Conservation (phyloP, 495 filamentous ascomycete genomes). For the Aspergillus saccharolyticus region DNA sequence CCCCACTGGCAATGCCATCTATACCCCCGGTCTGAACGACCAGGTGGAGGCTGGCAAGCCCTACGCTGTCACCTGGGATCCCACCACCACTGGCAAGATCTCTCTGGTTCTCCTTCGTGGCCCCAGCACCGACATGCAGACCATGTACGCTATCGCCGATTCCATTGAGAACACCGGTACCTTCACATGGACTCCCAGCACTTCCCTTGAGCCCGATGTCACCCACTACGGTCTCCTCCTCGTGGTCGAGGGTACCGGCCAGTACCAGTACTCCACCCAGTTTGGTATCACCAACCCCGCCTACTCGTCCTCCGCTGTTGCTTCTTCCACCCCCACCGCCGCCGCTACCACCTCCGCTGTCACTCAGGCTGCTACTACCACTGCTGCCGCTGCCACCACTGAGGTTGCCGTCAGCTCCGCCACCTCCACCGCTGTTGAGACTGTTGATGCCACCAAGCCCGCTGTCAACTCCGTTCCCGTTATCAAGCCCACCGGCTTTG, state of each 20-base stretch:
- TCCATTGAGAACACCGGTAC: slow-evolving; percentile 52
- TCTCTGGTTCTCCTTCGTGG: slow-evolving; percentile 61
- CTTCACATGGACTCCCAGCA: slow-evolving; percentile 53
- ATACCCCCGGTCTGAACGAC: slow-evolving; percentile 45
- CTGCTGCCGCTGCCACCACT: slow-evolving; percentile 19
- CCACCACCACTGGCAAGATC: slow-evolving; percentile 43
- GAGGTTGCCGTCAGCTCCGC: slow-evolving; percentile 9
- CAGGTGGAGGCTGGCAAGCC: slow-evolving; percentile 50
- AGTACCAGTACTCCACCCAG: slow-evolving; percentile 66
- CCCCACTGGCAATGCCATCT: slow-evolving; percentile 56
- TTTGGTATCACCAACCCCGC: slow-evolving; percentile 57
- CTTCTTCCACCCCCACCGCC: slow-evolving; percentile 9
- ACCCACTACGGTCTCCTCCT: slow-evolving; percentile 63
- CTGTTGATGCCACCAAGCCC: slow-evolving; percentile 12
- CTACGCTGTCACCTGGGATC: slow-evolving; percentile 59
- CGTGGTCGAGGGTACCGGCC: slow-evolving; percentile 55
- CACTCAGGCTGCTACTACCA: slow-evolving; percentile 19
- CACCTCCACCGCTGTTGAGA: slow-evolving; percentile 21
- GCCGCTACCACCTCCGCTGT: slow-evolving; percentile 14
- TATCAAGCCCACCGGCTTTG: slow-evolving; percentile 24
- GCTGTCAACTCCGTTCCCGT: slow-evolving; percentile 15
- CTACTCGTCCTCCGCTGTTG: slow-evolving; percentile 26
- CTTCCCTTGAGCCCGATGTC: slow-evolving; percentile 41
- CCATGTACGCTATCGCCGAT: slow-evolving; percentile 52
- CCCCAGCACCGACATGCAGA: slow-evolving; percentile 50